Evolutionary conservation across 305 asterid genomes (phyloP).

Genomic region (Fraxinus sp.): DNA sequence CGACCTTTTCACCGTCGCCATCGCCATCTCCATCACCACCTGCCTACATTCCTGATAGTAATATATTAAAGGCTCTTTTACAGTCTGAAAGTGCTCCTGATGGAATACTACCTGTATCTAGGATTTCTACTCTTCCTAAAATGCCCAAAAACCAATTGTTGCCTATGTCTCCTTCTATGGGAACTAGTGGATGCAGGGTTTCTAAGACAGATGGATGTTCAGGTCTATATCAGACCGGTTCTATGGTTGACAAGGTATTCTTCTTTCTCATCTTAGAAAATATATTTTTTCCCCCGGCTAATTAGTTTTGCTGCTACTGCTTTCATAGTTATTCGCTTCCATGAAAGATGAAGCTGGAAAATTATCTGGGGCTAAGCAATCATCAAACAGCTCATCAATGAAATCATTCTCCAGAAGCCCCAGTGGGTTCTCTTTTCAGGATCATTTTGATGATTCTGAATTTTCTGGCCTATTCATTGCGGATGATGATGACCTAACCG

Average conservation of each 20-base stretch:
- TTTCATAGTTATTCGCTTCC: conserved; percentile 45
- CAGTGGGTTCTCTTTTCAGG: conserved; percentile 63
- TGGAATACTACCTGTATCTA: conserved; percentile 50
- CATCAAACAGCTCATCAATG: conserved; percentile 48
- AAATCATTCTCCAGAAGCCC: conserved; percentile 66
- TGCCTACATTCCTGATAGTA: conserved; percentile 36
- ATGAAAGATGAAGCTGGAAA: conserved; percentile 50
- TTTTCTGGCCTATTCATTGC: conserved; percentile 67
- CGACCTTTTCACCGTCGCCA: conserved; percentile 63
- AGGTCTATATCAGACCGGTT: conserved; percentile 41
- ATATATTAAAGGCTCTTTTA: conserved; percentile 47
- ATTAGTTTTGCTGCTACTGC: not conserved
- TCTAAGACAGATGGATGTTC: conserved; percentile 40
- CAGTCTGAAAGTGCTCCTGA: conserved; percentile 79
- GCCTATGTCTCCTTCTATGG: conserved; percentile 52
- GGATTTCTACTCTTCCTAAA: conserved; percentile 45
- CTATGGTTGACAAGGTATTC: conserved; percentile 59
- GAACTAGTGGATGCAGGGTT: conserved; percentile 33
- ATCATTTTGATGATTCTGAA: conserved; percentile 64
- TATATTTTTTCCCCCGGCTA: not conserved
- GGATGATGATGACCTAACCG: conserved; percentile 59
- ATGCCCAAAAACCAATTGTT: conserved; percentile 43
- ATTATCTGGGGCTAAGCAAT: conserved; percentile 36
- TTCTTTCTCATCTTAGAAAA: conserved; percentile 5
- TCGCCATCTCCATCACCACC: conserved; percentile 89